Evolutionary conservation across 148 eudicot species (phyloP).

Genomic region (Vaccinium vitisidaea): DNA sequence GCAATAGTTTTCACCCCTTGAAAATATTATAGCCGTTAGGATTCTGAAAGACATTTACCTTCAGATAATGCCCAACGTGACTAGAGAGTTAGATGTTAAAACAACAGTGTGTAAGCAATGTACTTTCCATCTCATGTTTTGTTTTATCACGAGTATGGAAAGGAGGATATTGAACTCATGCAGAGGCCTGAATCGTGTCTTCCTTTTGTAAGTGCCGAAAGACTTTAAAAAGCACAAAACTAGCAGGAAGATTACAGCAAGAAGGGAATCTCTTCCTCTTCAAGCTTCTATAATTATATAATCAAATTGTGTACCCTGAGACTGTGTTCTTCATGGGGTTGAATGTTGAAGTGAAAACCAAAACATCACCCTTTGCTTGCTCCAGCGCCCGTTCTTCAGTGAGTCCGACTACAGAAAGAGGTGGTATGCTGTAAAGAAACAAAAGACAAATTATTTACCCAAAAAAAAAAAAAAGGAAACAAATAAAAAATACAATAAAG

Average conservation of each 20-base stretch:
- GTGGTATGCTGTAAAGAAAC: conserved; percentile 77
- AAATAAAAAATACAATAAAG: neutral
- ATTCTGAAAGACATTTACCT: neutral
- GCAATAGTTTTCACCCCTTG: too few species aligned
- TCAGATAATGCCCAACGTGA: neutral
- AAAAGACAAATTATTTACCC: neutral
- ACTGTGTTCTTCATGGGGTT: conserved; percentile 95
- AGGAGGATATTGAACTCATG: neutral
- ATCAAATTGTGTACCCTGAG: conserved; percentile 61
- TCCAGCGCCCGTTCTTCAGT: conserved; percentile 95
- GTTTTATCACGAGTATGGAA: neutral
- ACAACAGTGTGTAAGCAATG: neutral
- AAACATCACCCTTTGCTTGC: conserved; percentile 77
- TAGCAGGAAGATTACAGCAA: neutral
- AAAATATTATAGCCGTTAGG: neutral
- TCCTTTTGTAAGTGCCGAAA: neutral
- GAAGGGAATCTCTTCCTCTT: neutral
- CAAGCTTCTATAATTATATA: neutral
- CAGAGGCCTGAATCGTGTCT: neutral
- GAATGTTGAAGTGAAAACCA: conserved; percentile 83
- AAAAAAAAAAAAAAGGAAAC: neutral
- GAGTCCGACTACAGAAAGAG: conserved; percentile 90
- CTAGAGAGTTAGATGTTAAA: neutral
- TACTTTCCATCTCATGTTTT: neutral
- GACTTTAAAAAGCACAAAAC: neutral